These are phyloP conservation scores for Gnomoniopsis sp. DNA, from an alignment of 2,329 filamentous ascomycete genomes.

Conservation along the genomic window DNA sequence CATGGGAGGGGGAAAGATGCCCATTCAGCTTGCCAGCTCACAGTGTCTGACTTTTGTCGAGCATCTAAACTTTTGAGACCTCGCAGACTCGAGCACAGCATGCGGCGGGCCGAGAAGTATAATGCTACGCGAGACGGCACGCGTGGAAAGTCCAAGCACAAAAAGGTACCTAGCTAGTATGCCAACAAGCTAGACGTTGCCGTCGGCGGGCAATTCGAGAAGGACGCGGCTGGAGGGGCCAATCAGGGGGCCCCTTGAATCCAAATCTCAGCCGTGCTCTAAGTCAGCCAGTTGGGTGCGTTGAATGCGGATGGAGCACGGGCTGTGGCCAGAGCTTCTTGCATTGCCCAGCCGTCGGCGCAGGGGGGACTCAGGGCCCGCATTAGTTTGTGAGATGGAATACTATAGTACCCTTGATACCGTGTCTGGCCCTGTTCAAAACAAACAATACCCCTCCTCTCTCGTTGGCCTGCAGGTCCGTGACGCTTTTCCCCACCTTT, in stretches of 20 bases:
- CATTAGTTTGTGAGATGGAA: slow-evolving; percentile 1
- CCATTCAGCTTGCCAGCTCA: too few relatives aligned
- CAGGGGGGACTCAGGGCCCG: not conserved
- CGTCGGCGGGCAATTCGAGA: not conserved
- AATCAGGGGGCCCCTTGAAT: not conserved
- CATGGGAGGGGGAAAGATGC: too few relatives aligned
- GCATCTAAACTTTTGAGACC: not conserved
- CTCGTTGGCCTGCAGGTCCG: not conserved
- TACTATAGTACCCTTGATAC: too few relatives aligned
- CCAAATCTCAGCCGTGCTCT: not conserved
- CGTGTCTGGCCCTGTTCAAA: slow-evolving; percentile 3
- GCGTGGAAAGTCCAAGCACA: not conserved
- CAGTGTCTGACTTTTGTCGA: too few relatives aligned
- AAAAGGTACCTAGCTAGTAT: not conserved
- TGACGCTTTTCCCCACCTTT: slow-evolving; percentile 1
- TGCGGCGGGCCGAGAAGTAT: not conserved
- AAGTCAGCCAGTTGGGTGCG: slow-evolving; percentile 8
- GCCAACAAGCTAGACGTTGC: not conserved
- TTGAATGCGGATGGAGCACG: slow-evolving; percentile 2
- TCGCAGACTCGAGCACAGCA: slow-evolving; percentile 1
- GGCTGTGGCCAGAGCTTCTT: slow-evolving; percentile 3
- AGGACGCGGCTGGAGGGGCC: slow-evolving; percentile 3
- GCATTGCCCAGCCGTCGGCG: slow-evolving; percentile 1
- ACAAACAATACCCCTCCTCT: slow-evolving; percentile 14
- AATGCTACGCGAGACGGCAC: slow-evolving; percentile 10